Conservation (phyloP, 148 eudicot species). For the Vaccinium myrtillus region DNA sequence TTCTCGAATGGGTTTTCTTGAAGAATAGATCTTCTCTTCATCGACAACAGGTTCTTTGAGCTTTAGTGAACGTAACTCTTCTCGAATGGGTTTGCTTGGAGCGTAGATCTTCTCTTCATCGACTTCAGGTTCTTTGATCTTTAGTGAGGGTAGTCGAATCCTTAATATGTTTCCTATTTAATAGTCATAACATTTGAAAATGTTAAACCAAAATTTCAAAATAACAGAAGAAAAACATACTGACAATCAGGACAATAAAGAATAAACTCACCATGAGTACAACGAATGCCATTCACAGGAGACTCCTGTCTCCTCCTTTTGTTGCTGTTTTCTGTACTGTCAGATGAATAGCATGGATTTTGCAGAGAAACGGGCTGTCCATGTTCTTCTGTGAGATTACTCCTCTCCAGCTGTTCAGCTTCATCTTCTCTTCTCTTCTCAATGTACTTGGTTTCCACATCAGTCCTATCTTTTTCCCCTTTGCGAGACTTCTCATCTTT, state of each 20-base stretch:
- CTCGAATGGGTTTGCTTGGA: slow-evolving; percentile 7
- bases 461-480: slow-evolving; percentile 6
- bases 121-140: slow-evolving; percentile 30
- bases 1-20: too few relatives aligned
- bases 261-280: slow-evolving; percentile 40
- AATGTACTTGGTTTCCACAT: slow-evolving; percentile 7
- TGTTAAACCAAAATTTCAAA: neutral
- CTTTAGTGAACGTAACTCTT: neutral
- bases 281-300: slow-evolving; percentile 22
- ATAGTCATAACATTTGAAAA: neutral
- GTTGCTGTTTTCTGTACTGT: slow-evolving; percentile 69
- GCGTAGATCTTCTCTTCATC: slow-evolving; percentile 20
- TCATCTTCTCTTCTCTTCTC: slow-evolving; percentile 18
- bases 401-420: slow-evolving; percentile 48
- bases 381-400: slow-evolving; percentile 76
- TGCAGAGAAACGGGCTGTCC: slow-evolving; percentile 37
- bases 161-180: slow-evolving; percentile 54
- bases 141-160: slow-evolving; percentile 42
- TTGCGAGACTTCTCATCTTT: slow-evolving; percentile 13
- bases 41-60: too few relatives aligned
- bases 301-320: slow-evolving; percentile 53
- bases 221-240: neutral
- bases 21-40: too few relatives aligned
- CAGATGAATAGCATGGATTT: slow-evolving; percentile 59
- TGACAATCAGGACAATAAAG: neutral